These are phyloP conservation scores for Scutellaria barbata DNA, from an alignment of 257 asterid genomes.

Conservation along the genomic window DNA sequence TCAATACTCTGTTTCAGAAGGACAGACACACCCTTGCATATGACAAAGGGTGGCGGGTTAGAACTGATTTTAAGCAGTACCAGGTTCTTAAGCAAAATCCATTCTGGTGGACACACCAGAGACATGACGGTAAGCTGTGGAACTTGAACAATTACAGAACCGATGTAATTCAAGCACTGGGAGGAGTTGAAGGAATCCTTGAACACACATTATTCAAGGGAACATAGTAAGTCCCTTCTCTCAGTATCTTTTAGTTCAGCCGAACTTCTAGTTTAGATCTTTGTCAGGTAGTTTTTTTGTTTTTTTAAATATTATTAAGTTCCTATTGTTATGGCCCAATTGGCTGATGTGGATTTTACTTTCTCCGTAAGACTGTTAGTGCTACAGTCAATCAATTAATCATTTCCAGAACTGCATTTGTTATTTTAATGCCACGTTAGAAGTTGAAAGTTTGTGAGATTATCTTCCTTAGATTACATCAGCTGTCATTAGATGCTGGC, in stretches of 20 bases:
- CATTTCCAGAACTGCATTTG: not conserved
- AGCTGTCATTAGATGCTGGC: not conserved
- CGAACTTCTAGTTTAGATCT: not conserved
- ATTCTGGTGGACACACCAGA: constrained; percentile 99
- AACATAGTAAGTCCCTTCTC: constrained; percentile 77
- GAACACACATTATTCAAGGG: constrained; percentile 98
- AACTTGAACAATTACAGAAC: constrained; percentile 98
- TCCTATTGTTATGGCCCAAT: not conserved
- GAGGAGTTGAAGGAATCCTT: constrained; percentile 99
- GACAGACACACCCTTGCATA: constrained; percentile 99
- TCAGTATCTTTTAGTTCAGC: not conserved
- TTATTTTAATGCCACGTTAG: not conserved
- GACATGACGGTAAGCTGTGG: constrained; percentile 98
- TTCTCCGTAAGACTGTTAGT: not conserved
- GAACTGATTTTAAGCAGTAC: constrained; percentile 98
- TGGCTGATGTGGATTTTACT: not conserved
- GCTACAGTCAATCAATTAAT: not conserved
- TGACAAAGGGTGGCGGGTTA: constrained; percentile 99
- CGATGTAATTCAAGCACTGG: constrained; percentile 98
- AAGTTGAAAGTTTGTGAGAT: not conserved
- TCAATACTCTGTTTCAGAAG: constrained; percentile 96
- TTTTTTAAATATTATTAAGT: constrained; percentile 9
- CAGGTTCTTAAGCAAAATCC: constrained; percentile 99
- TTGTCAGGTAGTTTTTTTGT: not conserved
- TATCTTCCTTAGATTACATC: no score